These are phyloP conservation scores for Rostrohypoxylon terebratum DNA, from an alignment of 495 filamentous ascomycete species.

Conservation along the genomic window DNA sequence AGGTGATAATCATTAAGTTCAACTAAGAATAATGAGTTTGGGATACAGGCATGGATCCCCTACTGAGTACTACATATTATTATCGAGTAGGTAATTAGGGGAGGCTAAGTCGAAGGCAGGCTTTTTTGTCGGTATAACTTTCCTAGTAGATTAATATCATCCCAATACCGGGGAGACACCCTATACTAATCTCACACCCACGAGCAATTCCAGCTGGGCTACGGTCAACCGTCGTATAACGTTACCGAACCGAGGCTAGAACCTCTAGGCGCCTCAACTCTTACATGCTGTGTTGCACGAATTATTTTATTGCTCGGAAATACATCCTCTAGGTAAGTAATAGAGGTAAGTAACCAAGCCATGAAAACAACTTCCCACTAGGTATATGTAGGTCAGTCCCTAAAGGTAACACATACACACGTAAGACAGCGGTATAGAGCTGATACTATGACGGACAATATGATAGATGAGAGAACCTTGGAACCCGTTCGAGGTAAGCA, in stretches of 20 bases:
- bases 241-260: slow-evolving; percentile 30
- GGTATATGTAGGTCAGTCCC: background rate
- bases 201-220: slow-evolving; percentile 6
- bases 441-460: background rate
- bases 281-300: slow-evolving; percentile 29
- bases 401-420: slow-evolving; percentile 10
- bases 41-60: slow-evolving; percentile 3
- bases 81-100: background rate
- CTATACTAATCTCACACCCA: background rate
- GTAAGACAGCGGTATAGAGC: background rate
- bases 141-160: background rate
- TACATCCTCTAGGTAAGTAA: too few species aligned
- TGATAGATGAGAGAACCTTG: background rate
- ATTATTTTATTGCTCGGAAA: slow-evolving; percentile 21
- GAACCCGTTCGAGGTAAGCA: background rate
- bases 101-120: background rate
- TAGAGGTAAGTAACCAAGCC: slow-evolving; percentile 6
- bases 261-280: slow-evolving; percentile 32
- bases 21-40: background rate
- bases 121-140: slow-evolving; percentile 3
- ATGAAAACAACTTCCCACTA: background rate
- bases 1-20: background rate
- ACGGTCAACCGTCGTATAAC: slow-evolving; percentile 7
- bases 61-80: too few species aligned
- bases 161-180: slow-evolving; percentile 1